These are phyloP conservation scores for Uncinocarpus reesii DNA, from an alignment of 2,329 filamentous ascomycete species.

Conservation along the genomic window DNA sequence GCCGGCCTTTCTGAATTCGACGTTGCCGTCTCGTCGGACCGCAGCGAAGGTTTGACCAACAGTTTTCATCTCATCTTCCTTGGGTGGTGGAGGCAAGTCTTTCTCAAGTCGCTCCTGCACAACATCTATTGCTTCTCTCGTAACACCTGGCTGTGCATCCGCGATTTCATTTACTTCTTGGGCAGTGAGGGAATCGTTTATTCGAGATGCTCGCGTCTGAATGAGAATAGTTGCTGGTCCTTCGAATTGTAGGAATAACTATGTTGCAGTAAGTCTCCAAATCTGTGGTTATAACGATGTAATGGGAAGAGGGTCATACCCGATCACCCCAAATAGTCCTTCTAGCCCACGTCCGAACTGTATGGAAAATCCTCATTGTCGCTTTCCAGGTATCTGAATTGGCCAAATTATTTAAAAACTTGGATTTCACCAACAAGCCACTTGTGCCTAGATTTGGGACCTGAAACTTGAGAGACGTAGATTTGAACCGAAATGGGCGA, in stretches of 20 bases:
- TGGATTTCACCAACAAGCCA: conserved; percentile 55
- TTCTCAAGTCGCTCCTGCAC: conserved; percentile 27
- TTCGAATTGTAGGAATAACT: conserved; percentile 78
- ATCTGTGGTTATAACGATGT: background rate
- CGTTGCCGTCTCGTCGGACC: conserved; percentile 14
- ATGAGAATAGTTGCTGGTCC: conserved; percentile 79
- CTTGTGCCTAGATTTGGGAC: conserved; percentile 58
- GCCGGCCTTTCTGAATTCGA: conserved; percentile 11
- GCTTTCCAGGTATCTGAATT: conserved; percentile 63
- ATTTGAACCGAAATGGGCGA: conserved; percentile 76
- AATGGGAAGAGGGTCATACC: conserved; percentile 35
- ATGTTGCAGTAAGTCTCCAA: conserved; percentile 3
- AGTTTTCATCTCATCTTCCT: conserved; percentile 1
- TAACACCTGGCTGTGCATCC: conserved; percentile 62
- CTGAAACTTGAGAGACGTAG: conserved; percentile 63
- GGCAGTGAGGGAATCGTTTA: conserved; percentile 66
- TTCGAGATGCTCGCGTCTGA: conserved; percentile 70
- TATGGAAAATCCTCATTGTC: conserved; percentile 54
- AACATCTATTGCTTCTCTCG: conserved; percentile 48
- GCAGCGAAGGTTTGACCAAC: conserved; percentile 10
- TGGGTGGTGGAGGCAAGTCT: conserved; percentile 13
- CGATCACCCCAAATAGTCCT: conserved; percentile 88
- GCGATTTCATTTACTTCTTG: conserved; percentile 86
- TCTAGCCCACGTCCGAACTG: conserved; percentile 62
- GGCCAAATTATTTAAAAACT: conserved; percentile 64